These are phyloP conservation scores for Plenodomus lindquistii DNA, from an alignment of 2,329 filamentous ascomycete genomes.

Conservation along the genomic window DNA sequence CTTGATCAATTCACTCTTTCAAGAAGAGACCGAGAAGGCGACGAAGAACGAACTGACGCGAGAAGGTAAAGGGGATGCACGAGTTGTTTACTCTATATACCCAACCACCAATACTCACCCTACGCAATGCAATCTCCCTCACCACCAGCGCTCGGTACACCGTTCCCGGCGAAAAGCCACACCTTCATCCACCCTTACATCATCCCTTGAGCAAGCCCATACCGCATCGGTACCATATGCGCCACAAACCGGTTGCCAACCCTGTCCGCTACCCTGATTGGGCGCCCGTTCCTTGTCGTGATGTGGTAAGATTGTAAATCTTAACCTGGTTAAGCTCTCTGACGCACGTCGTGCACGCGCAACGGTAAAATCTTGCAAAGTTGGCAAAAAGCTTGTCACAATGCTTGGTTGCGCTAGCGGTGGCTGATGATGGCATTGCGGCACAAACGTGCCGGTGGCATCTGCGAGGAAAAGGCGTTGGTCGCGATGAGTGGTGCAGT, in stretches of 20 bases:
- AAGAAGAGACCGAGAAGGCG: background rate
- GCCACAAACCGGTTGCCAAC: constrained; percentile 38
- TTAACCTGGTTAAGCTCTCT: constrained; percentile 8
- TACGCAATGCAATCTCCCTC: constrained; percentile 2
- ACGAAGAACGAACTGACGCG: background rate
- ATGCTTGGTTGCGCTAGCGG: constrained; percentile 24
- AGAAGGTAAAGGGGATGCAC: background rate
- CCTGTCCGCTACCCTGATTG: constrained; percentile 7
- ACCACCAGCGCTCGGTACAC: constrained; percentile 6
- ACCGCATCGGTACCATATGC: constrained; percentile 11
- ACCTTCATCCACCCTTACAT: constrained; percentile 13
- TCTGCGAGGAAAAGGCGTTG: constrained; percentile 3
- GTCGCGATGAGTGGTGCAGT: too few species aligned
- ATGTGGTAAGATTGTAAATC: constrained; percentile 12
- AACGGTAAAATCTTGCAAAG: constrained; percentile 13
- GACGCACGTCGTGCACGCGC: constrained; percentile 1
- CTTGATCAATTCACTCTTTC: background rate
- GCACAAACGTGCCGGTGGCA: constrained; percentile 4
- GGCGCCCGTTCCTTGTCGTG: background rate
- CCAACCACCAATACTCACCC: background rate
- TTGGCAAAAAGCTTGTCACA: constrained; percentile 28
- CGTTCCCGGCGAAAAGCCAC: background rate
- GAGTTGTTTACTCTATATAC: background rate
- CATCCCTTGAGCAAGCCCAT: constrained; percentile 17
- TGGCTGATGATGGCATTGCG: constrained; percentile 27